Evolutionary conservation across 176 grass and related monocot species (phyloP), one percentile per base, ranked within the genome.

Genomic region (Juncus effusus): DNA sequence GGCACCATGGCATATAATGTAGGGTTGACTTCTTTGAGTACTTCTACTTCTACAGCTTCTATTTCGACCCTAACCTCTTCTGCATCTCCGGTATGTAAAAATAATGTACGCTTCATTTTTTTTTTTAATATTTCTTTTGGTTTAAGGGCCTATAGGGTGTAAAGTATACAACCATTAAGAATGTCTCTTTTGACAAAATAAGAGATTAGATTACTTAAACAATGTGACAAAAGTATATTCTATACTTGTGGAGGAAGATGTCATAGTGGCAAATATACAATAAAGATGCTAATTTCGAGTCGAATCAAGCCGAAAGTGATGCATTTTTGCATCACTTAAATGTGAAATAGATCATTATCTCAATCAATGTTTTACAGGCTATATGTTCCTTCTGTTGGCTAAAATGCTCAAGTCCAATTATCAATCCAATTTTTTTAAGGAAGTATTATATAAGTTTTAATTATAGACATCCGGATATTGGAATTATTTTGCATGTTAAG

Each of bases 1-100:
- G 84, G 86, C 1, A 65, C 58, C 72, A 85, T 94, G 95, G 95
- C 88, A 0, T 99, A 99, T 76, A 99, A 90, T 51, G 79, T 99
- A 35, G 95, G 95, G 0, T 77, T 94, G 4, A 65, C 47, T 2
- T 51, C 63, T 39, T 6, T 70, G 40, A 72, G 40, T 59, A 4
- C 38, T 57, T 13, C 55, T 1, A 47, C 53, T 1, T 74, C 84
- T 1, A 64, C 88, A 4, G 80, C 94, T 0, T 80, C 94, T 0
- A 77, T 99, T 67, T 94, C 95, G 5, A 28, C 19, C 19, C 73
- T 94, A 35, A 65, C 78, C 4, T 67, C 80, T 12, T 72, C 87
- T 13, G 85, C 86, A 0, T 4, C 39, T 61, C 51, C 37, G 57
- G 81, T 84, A 79, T 12, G 50, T 41, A 41, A 14, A 62, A 10